Evolutionary conservation across 2,329 filamentous ascomycete species (phyloP).

Genomic region (Alternaria brassicae): DNA sequence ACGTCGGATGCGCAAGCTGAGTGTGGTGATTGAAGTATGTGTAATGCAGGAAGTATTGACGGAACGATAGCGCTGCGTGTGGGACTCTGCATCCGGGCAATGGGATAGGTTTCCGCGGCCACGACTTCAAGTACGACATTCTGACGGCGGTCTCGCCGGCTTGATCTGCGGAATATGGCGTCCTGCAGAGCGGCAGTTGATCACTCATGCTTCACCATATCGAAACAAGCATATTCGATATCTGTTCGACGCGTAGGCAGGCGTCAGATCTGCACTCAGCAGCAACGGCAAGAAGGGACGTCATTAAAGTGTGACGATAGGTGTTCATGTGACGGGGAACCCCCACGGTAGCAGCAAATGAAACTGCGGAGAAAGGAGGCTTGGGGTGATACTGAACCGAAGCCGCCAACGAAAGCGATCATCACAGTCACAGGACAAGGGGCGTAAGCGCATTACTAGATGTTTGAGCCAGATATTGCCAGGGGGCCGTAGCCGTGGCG

Average conservation of each 20-base stretch:
- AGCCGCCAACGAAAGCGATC: constrained; percentile 25
- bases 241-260: constrained; percentile 16
- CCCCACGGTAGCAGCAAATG: constrained; percentile 42
- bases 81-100: constrained; percentile 20
- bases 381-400: constrained; percentile 30
- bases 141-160: constrained; percentile 15
- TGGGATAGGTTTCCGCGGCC: constrained; percentile 18
- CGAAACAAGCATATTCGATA: constrained; percentile 6
- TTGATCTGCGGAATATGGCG: constrained; percentile 13
- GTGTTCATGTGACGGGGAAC: constrained; percentile 34
- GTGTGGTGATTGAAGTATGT: constrained; percentile 1
- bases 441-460: constrained; percentile 48
- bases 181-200: constrained; percentile 23
- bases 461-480: constrained; percentile 48
- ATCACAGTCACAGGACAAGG: constrained; percentile 39
- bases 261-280: constrained; percentile 24
- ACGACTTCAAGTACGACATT: constrained; percentile 20
- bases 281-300: constrained; percentile 23
- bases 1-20: constrained; percentile 4
- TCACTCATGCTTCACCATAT: constrained; percentile 7
- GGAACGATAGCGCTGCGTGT: constrained; percentile 23
- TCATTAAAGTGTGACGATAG: constrained; percentile 20
- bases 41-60: constrained; percentile 30
- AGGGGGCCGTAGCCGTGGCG: constrained; percentile 47
- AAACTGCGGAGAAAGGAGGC: constrained; percentile 29